phyloP scores from a whole-genome alignment of 371 early-diverging fungal genomes.

The Aphelidium insulamus region DNA sequence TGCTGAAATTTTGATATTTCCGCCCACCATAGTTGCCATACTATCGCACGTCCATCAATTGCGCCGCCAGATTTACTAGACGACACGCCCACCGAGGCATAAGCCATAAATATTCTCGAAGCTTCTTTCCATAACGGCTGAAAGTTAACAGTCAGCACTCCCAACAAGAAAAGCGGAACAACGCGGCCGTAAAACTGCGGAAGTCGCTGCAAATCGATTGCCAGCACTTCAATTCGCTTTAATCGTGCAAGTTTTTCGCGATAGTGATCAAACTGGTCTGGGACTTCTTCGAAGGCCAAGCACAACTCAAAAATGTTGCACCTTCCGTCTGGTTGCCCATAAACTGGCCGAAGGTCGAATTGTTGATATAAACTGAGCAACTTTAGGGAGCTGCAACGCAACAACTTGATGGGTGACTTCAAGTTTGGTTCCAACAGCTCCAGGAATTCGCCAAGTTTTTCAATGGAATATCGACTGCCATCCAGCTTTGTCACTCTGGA shows the following conservation, averaged over 20 bases:
- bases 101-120: conserved; percentile 30
- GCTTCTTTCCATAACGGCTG: conserved; percentile 66
- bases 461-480: too few relatives aligned
- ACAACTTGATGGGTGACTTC: too few relatives aligned
- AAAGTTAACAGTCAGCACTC: conserved; percentile 46
- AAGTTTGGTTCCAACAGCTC: too few relatives aligned
- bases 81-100: too few relatives aligned
- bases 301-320: conserved; percentile 24
- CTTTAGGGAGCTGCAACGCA: too few relatives aligned
- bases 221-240: conserved; percentile 33
- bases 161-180: conserved; percentile 31
- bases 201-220: conserved; percentile 22
- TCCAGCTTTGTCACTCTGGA: too few relatives aligned
- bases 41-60: conserved; percentile 21
- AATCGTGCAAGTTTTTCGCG: conserved; percentile 59
- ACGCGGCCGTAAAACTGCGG: conserved; percentile 38
- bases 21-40: conserved; percentile 35
- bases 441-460: too few relatives aligned
- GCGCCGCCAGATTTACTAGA: too few relatives aligned
- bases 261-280: conserved; percentile 27
- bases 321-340: conserved; percentile 9
- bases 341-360: too few relatives aligned
- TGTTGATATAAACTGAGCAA: too few relatives aligned
- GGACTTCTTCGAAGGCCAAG: conserved; percentile 32
- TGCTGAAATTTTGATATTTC: conserved; percentile 31